Base-by-base conservation (phyloP, 352 stramenopile species). In the Thraustochytrium sp. region DNA sequence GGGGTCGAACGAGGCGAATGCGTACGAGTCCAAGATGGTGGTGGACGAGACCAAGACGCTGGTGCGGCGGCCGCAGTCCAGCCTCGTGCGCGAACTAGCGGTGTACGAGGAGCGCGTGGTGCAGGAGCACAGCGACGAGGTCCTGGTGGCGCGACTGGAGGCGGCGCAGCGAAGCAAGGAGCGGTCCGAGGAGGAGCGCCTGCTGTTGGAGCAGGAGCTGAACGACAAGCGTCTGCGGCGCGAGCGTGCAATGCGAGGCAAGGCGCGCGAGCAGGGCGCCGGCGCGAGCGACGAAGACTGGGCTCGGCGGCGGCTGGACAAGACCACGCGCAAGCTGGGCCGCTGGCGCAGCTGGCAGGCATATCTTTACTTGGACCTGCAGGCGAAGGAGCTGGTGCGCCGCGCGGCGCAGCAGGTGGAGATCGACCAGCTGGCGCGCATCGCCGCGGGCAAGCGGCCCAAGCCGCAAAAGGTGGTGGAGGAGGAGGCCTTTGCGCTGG, bases 401-500 rank as follows among this genome's bases (percentile, higher is more conserved):
- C 26, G 40, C 37, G 68, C 68, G 8, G 68, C 68, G 23, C 48
- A 63, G 38, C 68, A 80, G 42, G 68, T 51, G 8, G 68, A 80
- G 38, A 42, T 80, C 13, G 68, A 80, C 49, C 68, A 80, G 51
- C 68, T 80, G 9, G 53, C 48, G 5, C 68, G 68, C 29, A 80
- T 80, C 49, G 68, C 68, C 23, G 48, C 68, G 37, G 68, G 68
- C 3, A 53, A 80, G 68, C 46, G 68, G 1, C 68, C 68, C 23
- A 80, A 80, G 51, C 34, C 68, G 13, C 34, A 46, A 37, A 42
- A 68, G 9, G 40, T 46, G 23, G 21, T 80, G 13, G 31, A 63
- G 31, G 68, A 80, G 38, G 68, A 80, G 38, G 68, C 68, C 49
- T 80, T 80, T 46, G 26, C 31, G 9, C 68, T 80, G 9, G 68